Conservation (phyloP, 2,329 filamentous ascomycete genomes). For the Cadophora sp. region DNA sequence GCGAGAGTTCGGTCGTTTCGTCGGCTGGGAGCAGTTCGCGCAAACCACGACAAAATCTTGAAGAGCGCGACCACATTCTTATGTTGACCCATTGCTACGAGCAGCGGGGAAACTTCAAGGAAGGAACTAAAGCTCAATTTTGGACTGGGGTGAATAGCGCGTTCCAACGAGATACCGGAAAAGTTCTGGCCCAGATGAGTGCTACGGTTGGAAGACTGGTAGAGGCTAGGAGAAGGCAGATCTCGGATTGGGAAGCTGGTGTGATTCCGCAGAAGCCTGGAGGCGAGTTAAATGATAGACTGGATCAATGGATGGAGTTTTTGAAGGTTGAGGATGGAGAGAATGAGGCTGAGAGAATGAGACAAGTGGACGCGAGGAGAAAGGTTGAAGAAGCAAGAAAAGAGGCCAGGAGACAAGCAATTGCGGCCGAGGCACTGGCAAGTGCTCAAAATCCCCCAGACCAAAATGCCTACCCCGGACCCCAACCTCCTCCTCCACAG, state of each 20-base stretch:
- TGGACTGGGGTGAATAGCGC: conserved; percentile 43
- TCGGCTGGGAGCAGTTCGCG: conserved; percentile 41
- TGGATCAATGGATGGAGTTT: conserved; percentile 46
- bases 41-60: conserved; percentile 46
- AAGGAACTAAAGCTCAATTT: conserved; percentile 45
- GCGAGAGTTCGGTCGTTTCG: conserved; percentile 42
- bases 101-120: conserved; percentile 43
- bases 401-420: conserved; percentile 43
- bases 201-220: conserved; percentile 45
- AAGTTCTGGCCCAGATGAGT: conserved; percentile 45
- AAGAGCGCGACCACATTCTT: conserved; percentile 44
- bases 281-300: conserved; percentile 42
- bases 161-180: conserved; percentile 43
- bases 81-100: conserved; percentile 45
- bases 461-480: conserved; percentile 27
- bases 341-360: conserved; percentile 44
- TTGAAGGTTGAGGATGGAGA: conserved; percentile 45
- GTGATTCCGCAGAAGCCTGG: conserved; percentile 42
- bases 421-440: conserved; percentile 40
- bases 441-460: conserved; percentile 33
- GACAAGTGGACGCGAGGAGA: conserved; percentile 44
- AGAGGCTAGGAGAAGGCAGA: conserved; percentile 42
- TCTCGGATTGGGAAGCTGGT: conserved; percentile 45
- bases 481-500: conserved; percentile 22
- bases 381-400: conserved; percentile 44